Evolutionary conservation across 352 stramenopile species (phyloP).

Genomic region (Phytophthora citricola): DNA sequence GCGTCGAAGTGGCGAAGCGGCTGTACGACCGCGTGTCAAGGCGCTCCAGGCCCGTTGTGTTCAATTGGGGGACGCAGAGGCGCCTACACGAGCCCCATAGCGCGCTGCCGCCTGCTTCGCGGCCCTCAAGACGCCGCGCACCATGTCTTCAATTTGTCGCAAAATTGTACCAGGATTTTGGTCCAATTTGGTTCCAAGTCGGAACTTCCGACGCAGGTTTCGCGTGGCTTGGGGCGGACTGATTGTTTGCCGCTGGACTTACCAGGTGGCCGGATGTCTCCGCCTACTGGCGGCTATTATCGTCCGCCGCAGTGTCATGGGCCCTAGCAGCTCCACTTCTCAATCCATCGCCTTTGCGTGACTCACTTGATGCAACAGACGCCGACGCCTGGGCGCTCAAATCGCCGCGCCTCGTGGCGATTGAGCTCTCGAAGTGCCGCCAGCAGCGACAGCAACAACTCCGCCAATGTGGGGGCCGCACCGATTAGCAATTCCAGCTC

Average conservation of each 20-base stretch:
- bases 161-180: constrained; percentile 12
- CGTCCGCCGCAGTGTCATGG: constrained; percentile 16
- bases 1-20: neutral
- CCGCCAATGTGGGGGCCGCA: constrained; percentile 16
- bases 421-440: constrained; percentile 22
- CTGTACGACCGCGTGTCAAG: neutral
- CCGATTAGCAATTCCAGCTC: constrained; percentile 40
- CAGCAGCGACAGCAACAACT: constrained; percentile 35
- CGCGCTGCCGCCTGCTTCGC: constrained; percentile 7
- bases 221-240: constrained; percentile 1
- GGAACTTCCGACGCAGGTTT: constrained; percentile 2
- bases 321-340: constrained; percentile 12
- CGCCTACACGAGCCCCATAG: neutral
- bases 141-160: constrained; percentile 24
- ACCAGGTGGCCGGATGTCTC: constrained; percentile 22
- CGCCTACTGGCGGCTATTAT: constrained; percentile 31
- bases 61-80: neutral
- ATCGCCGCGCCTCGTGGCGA: constrained; percentile 13
- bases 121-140: constrained; percentile 8
- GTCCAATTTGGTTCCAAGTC: neutral
- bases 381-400: constrained; percentile 3
- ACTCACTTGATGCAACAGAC: constrained; percentile 27
- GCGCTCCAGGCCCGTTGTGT: neutral
- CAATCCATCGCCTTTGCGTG: constrained; percentile 10
- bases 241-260: constrained; percentile 12